Evolutionary conservation across 164 flowering plant species (phyloP).

Genomic region (Tinospora cordifolia): DNA sequence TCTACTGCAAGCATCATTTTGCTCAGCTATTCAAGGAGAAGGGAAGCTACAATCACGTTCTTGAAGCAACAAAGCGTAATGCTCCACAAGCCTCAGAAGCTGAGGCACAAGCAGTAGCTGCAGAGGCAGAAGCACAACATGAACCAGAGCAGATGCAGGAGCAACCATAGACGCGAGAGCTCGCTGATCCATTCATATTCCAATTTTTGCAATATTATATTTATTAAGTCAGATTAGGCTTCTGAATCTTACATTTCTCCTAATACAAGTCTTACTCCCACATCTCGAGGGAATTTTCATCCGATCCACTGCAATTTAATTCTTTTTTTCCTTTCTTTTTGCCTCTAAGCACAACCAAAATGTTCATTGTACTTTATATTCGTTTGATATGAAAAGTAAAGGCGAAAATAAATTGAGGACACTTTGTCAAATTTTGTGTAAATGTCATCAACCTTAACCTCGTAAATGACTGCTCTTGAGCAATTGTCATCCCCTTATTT

Average conservation of each 20-base stretch:
- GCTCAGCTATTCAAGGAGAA: constrained; percentile 43
- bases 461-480: neutral
- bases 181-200: neutral
- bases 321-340: neutral
- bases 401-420: neutral
- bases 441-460: neutral
- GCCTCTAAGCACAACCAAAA: neutral
- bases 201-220: neutral
- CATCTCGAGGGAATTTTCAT: neutral
- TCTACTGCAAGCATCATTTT: constrained; percentile 44
- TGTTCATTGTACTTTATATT: neutral
- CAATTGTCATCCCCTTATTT: neutral
- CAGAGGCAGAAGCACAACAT: neutral
- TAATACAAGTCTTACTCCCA: neutral
- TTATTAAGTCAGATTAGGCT: neutral
- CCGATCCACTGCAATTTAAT: neutral
- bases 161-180: constrained; percentile 8
- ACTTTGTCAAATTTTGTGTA: neutral
- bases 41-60: constrained; percentile 33
- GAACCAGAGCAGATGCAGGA: constrained; percentile 11
- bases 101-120: neutral
- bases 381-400: constrained; percentile 1
- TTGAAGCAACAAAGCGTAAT: constrained; percentile 19
- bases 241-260: neutral
- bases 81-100: neutral